Base-by-base conservation (phyloP, 2,329 filamentous ascomycete genomes). In the Trichoderma atrobrunneum region DNA sequence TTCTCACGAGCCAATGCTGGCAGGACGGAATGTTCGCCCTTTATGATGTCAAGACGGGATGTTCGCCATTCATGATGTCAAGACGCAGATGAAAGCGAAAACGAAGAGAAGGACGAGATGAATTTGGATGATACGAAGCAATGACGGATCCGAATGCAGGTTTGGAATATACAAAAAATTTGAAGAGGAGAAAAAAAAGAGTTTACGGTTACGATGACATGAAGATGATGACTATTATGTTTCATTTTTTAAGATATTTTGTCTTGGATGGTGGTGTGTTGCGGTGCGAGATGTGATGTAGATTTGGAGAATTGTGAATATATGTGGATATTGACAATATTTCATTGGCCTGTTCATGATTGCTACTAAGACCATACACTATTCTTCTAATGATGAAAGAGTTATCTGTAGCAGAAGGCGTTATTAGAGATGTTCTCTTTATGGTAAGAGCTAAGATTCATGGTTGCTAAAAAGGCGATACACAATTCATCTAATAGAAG, bases 151-250 rank as follows among this genome's bases (percentile, higher is more conserved):
- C 18, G 59, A 28, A 39, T 43, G 39, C 7, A 54, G 24, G 34
- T n/a, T 71, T 26, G 32, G 67, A 56, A 14, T 34, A 43, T 34
- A 34, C n/a, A 24, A 28, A 65, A 63, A 62, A 56, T 28, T 21
- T 16, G n/a, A 4, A 21, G 34, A 54, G 5, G 16, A 56, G 56
- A 68, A 54, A 72, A 71, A 62, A 43, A 34, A 54, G 66, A 72
- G 36, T 65, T 72, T 64, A 72, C 56, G 71, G 64, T 72, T 60
- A 72, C 32, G 71, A 72, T 70, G 32, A 61, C n/a, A 69, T 61
- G 65, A 70, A 54, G 39, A 70, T 62, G 39, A 71, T 51, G 60
- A 70, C 34, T 54, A 48, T 70, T 26, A 43, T 11, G 16, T 57
- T 36, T 64, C 43, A 54, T 12, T 21, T 70, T 43, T 56, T 18